Evolutionary conservation across 495 filamentous ascomycete species (phyloP).

Genomic region (Hypomontagnella monticulosa): DNA sequence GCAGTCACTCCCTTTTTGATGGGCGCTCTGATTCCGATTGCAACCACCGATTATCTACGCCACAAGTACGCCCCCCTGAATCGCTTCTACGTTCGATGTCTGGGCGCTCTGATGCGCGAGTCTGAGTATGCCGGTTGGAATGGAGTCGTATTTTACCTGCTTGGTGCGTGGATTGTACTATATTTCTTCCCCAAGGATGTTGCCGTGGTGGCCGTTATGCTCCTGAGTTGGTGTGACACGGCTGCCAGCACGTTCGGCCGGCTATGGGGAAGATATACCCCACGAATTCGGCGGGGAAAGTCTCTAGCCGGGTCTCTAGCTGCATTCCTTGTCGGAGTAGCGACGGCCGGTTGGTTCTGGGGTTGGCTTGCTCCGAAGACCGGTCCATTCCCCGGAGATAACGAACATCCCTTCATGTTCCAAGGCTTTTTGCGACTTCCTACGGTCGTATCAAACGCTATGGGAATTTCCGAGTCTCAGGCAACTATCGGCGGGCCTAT

Average conservation of each 20-base stretch:
- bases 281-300: slow-evolving; percentile 84
- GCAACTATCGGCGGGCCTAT: slow-evolving; percentile 68
- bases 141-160: slow-evolving; percentile 94
- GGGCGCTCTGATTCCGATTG: slow-evolving; percentile 85
- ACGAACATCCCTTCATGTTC: slow-evolving; percentile 79
- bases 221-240: slow-evolving; percentile 98
- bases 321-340: slow-evolving; percentile 80
- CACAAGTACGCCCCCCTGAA: slow-evolving; percentile 85
- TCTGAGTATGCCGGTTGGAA: slow-evolving; percentile 92
- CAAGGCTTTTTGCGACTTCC: slow-evolving; percentile 75
- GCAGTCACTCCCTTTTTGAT: slow-evolving; percentile 86
- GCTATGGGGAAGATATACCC: slow-evolving; percentile 87
- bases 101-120: slow-evolving; percentile 96
- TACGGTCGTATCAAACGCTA: slow-evolving; percentile 57
- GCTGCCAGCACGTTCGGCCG: slow-evolving; percentile 93
- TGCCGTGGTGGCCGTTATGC: slow-evolving; percentile 84
- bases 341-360: slow-evolving; percentile 87
- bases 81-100: slow-evolving; percentile 79
- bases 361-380: slow-evolving; percentile 79
- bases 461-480: slow-evolving; percentile 58
- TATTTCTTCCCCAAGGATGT: slow-evolving; percentile 93
- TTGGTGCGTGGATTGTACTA: slow-evolving; percentile 87
- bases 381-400: slow-evolving; percentile 72
- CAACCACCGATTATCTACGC: slow-evolving; percentile 80
- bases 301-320: slow-evolving; percentile 88